A percentile compares a stretch with the other conserved stretches of the same genome.
Conservation (phyloP, 2,329 filamentous ascomycete species). For the Penicillium concentricum region DNA sequence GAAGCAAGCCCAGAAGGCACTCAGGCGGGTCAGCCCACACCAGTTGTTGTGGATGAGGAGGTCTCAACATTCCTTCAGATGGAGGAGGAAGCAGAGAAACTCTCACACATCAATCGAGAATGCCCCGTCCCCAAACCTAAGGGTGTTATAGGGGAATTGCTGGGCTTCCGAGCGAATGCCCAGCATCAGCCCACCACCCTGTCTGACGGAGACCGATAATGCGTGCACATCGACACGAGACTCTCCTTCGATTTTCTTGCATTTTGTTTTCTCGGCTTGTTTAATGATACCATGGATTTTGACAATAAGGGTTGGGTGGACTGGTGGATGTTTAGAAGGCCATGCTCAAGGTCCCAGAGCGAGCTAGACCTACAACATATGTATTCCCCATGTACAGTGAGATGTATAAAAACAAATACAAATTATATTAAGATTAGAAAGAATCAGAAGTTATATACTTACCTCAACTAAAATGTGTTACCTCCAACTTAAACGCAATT, state of each 20-base stretch:
- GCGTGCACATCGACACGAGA: neutral
- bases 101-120: slow-evolving; percentile 60
- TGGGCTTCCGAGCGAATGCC: slow-evolving; percentile 60
- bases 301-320: slow-evolving; percentile 5
- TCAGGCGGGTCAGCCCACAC: slow-evolving; percentile 13
- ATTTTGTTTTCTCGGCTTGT: slow-evolving; percentile 14
- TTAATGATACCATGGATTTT: slow-evolving; percentile 29
- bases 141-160: slow-evolving; percentile 71
- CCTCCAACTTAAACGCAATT: neutral
- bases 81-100: slow-evolving; percentile 40
- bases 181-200: slow-evolving; percentile 16
- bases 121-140: slow-evolving; percentile 91
- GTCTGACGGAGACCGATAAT: slow-evolving; percentile 16
- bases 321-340: slow-evolving; percentile 2
- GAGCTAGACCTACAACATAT: slow-evolving; percentile 5
- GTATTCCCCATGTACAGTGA: slow-evolving; percentile 15
- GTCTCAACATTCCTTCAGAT: slow-evolving; percentile 45
- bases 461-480: neutral
- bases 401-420: slow-evolving; percentile 17
- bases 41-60: slow-evolving; percentile 38
- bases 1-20: slow-evolving; percentile 21
- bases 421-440: neutral
- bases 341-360: slow-evolving; percentile 6
- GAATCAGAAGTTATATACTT: neutral
- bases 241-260: neutral